These are phyloP conservation scores for Ashbya aceris DNA, from an alignment of 1,139 yeast species.

Conservation along the genomic window DNA sequence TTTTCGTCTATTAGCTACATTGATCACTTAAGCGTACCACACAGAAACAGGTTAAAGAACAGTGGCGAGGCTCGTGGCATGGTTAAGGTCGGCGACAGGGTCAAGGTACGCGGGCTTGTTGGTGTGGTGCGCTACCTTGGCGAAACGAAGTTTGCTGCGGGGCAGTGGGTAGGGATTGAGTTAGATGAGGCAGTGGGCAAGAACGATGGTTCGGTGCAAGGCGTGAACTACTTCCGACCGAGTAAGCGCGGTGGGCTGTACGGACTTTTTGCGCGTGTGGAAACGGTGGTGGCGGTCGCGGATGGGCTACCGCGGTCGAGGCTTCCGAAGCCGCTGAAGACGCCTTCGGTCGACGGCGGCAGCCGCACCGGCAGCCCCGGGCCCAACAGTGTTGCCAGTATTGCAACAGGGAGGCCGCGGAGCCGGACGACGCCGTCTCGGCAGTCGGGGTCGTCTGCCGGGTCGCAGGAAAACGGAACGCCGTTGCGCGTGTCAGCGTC, in stretches of 20 bases:
- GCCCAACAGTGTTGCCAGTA: neutral
- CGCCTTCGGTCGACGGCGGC: neutral
- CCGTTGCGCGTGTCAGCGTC: neutral
- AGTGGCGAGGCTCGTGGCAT: neutral
- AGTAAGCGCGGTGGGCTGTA: conserved; percentile 32
- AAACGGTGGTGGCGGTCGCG: conserved; percentile 13
- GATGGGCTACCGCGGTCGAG: neutral
- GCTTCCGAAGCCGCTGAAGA: neutral
- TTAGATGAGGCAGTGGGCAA: conserved; percentile 57
- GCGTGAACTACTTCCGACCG: conserved; percentile 48
- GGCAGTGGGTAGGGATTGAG: conserved; percentile 75
- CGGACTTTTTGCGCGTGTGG: conserved; percentile 53
- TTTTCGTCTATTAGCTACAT: no score
- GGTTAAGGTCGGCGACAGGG: conserved; percentile 34
- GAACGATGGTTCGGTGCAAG: conserved; percentile 70
- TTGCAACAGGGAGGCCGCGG: neutral
- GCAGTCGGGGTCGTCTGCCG: neutral
- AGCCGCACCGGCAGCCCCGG: neutral
- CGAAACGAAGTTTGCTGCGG: conserved; percentile 48
- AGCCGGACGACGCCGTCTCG: neutral
- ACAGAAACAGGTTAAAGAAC: no score
- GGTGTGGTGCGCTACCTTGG: conserved; percentile 48
- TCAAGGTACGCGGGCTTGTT: conserved; percentile 34
- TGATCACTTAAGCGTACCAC: no score
- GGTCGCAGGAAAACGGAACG: no score